A percentile compares a stretch with the other conserved stretches of the same genome.
These are phyloP conservation scores for Wickerhamiella vanderwaltii DNA, from an alignment of 805 yeast species.

Conservation along the genomic window DNA sequence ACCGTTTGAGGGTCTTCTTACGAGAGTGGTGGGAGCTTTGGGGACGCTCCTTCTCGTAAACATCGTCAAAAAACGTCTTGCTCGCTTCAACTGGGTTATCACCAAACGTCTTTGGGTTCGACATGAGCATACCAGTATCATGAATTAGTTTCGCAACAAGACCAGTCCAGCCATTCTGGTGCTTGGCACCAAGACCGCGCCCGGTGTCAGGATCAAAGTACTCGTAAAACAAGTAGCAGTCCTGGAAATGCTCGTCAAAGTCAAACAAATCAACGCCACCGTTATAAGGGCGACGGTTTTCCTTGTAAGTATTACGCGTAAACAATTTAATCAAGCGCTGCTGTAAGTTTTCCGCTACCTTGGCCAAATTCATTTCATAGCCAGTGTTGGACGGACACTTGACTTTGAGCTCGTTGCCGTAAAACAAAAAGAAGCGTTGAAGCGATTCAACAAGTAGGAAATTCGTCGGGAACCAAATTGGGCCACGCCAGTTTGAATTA, in stretches of 20 bases:
- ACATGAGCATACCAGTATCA: slow-evolving; percentile 59
- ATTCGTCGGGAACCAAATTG: slow-evolving; percentile 92
- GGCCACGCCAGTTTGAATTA: slow-evolving; percentile 94
- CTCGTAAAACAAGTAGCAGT: slow-evolving; percentile 68
- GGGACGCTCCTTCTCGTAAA: slow-evolving; percentile 15
- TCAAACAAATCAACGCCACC: slow-evolving; percentile 39
- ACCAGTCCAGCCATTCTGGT: slow-evolving; percentile 96
- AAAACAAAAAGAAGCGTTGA: slow-evolving; percentile 76
- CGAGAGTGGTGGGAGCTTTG: slow-evolving; percentile 15
- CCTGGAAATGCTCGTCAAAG: slow-evolving; percentile 59
- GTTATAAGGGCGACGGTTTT: slow-evolving; percentile 62
- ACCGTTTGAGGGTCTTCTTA: slow-evolving; percentile 18
- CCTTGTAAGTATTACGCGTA: slow-evolving; percentile 42
- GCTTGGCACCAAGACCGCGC: slow-evolving; percentile 83
- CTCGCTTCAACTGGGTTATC: slow-evolving; percentile 27
- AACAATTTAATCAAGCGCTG: slow-evolving; percentile 73
- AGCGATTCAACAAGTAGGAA: slow-evolving; percentile 75
- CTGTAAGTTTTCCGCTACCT: slow-evolving; percentile 77
- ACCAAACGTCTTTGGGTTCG: slow-evolving; percentile 26
- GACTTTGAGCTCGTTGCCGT: slow-evolving; percentile 73
- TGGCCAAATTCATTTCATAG: slow-evolving; percentile 19
- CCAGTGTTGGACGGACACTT: slow-evolving; percentile 67
- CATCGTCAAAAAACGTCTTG: slow-evolving; percentile 29
- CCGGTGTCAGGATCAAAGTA: slow-evolving; percentile 93
- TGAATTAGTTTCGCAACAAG: slow-evolving; percentile 84